Conservation (phyloP, 768 basidiomycete species). For the Lactarius hengduanensis region DNA sequence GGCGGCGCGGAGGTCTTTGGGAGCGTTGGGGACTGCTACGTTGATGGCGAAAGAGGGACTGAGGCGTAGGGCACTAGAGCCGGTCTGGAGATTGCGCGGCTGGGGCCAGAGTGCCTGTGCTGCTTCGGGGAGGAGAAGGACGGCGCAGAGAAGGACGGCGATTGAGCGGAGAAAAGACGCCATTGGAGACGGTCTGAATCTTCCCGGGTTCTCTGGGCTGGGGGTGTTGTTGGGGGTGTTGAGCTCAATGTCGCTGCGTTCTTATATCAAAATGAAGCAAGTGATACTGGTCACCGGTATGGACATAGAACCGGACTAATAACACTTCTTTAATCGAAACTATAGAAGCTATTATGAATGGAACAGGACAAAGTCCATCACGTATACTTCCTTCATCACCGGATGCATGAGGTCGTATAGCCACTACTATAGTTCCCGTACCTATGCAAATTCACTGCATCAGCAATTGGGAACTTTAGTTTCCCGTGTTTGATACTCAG, state of each 20-base stretch:
- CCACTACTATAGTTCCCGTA: background rate
- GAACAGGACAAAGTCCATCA: background rate
- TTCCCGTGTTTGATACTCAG: no score
- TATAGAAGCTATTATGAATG: no score
- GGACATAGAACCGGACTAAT: no score
- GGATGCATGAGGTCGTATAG: background rate
- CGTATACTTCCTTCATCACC: background rate
- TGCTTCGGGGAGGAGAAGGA: conserved; percentile 29
- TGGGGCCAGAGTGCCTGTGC: conserved; percentile 40
- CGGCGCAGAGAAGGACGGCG: conserved; percentile 17
- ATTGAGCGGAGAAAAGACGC: background rate
- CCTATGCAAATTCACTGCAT: no score
- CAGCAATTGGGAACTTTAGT: no score
- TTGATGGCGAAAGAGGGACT: conserved; percentile 51
- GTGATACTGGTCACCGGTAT: no score
- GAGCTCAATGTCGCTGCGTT: no score
- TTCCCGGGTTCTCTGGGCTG: background rate
- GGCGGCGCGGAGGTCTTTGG: conserved; percentile 57
- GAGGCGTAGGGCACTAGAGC: conserved; percentile 39
- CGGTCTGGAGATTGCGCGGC: conserved; percentile 35
- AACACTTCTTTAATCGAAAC: no score
- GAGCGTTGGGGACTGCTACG: conserved; percentile 43
- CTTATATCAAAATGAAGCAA: no score
- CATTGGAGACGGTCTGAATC: background rate
- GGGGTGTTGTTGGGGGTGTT: background rate